Conservation (phyloP, 2,329 filamentous ascomycete genomes). For the Sporothrix variecibatus region DNA sequence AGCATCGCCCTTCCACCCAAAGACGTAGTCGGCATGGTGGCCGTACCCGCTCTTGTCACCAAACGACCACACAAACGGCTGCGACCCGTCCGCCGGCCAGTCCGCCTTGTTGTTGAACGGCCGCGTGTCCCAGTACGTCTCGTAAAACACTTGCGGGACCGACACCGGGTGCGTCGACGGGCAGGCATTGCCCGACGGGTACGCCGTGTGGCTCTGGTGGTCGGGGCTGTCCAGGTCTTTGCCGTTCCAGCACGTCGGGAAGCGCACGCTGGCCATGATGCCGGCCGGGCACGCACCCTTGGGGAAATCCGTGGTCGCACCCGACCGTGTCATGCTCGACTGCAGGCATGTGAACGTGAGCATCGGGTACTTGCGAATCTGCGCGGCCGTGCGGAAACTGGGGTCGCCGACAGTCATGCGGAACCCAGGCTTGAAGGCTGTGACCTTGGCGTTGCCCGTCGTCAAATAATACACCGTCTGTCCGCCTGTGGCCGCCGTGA, state of each 20-base stretch:
- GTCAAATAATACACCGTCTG: conserved; percentile 42
- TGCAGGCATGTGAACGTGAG: conserved; percentile 48
- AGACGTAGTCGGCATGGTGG: conserved; percentile 28
- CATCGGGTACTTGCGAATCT: conserved; percentile 43
- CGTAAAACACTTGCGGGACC: conserved; percentile 25
- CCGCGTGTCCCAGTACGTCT: conserved; percentile 28
- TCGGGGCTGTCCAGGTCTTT: conserved; percentile 43
- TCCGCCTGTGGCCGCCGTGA: conserved; percentile 37
- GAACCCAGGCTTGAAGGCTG: conserved; percentile 43
- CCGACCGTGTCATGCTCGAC: conserved; percentile 40
- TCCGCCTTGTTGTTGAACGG: conserved; percentile 28
- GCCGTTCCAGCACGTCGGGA: conserved; percentile 56
- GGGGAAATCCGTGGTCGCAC: conserved; percentile 44
- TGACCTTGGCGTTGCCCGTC: conserved; percentile 39
- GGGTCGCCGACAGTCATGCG: conserved; percentile 48
- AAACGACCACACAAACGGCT: conserved; percentile 29
- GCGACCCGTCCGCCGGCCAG: conserved; percentile 26
- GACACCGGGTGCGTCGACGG: conserved; percentile 17
- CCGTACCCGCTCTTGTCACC: conserved; percentile 27
- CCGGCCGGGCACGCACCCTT: conserved; percentile 37
- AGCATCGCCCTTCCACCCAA: conserved; percentile 29
- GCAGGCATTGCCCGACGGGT: conserved; percentile 24
- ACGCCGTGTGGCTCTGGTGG: conserved; percentile 28
- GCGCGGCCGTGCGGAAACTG: conserved; percentile 38
- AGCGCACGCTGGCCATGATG: conserved; percentile 46